Evolutionary conservation across 2,329 filamentous ascomycete species (phyloP).

Genomic region (Ophiognomonia clavigignenti-juglandacearum): DNA sequence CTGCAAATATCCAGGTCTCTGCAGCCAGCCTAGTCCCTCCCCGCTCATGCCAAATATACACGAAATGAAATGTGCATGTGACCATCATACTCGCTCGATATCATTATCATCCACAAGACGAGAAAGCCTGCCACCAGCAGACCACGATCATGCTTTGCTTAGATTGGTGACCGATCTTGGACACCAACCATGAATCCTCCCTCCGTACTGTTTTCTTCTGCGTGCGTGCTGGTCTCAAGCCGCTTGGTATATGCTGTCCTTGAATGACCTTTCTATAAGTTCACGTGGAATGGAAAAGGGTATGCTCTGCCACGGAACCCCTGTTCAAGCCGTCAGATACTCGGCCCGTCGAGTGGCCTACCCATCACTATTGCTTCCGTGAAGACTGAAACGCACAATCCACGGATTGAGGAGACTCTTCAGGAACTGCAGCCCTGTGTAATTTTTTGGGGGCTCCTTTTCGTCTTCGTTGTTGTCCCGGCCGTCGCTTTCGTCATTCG

Average conservation of each 20-base stretch:
- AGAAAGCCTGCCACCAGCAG: not conserved
- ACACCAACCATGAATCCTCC: no score
- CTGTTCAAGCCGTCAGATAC: no score
- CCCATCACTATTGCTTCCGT: no score
- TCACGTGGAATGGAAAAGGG: no score
- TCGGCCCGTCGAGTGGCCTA: no score
- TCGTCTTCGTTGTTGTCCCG: not conserved
- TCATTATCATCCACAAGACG: not conserved
- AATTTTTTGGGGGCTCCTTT: not conserved
- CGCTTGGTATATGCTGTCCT: constrained; percentile 17
- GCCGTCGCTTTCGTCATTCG: not conserved
- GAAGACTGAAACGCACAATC: no score
- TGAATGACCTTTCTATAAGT: constrained; percentile 13
- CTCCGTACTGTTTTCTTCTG: constrained; percentile 2
- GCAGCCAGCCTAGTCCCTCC: not conserved
- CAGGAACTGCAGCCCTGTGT: constrained; percentile 1
- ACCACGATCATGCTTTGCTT: constrained; percentile 9
- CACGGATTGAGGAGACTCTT: no score
- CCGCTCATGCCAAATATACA: not conserved
- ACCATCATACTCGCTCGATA: not conserved
- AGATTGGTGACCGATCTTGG: no score
- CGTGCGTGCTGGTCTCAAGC: not conserved
- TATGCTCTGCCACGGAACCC: no score
- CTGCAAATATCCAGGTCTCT: no score
- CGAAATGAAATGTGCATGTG: not conserved